phyloP scores from a whole-genome alignment of 768 basidiomycete species.

The Fibroporia radiculosa region DNA sequence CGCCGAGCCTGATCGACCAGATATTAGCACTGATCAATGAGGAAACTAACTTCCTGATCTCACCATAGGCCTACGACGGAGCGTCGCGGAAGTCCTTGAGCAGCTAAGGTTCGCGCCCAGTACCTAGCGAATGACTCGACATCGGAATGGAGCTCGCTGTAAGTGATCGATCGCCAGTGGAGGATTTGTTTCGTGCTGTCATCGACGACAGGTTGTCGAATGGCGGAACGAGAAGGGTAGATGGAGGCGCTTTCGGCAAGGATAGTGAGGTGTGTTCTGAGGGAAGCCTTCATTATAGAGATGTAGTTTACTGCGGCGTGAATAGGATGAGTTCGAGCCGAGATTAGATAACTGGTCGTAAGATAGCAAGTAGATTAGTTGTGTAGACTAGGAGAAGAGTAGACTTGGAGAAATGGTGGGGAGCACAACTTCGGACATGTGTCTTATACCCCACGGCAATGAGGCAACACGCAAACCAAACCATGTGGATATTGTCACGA shows the following conservation, averaged over 20 bases:
- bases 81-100: constrained; percentile 35
- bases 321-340: background rate
- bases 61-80: constrained; percentile 67
- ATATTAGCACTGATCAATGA: background rate
- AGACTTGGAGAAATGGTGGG: background rate
- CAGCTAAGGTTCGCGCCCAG: constrained; percentile 40
- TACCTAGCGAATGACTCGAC: constrained; percentile 53
- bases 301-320: background rate
- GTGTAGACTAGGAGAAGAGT: background rate
- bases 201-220: constrained; percentile 38
- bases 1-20: constrained; percentile 44
- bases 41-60: constrained; percentile 22
- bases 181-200: constrained; percentile 29
- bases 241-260: constrained; percentile 42
- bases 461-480: too few species aligned
- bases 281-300: constrained; percentile 7
- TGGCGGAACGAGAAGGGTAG: constrained; percentile 42
- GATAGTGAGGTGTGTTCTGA: constrained; percentile 48
- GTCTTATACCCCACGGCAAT: too few species aligned
- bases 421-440: too few species aligned
- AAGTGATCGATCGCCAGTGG: constrained; percentile 55
- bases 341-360: background rate
- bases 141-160: constrained; percentile 49
- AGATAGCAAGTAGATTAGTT: background rate
- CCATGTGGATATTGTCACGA: too few species aligned